Percentiles rank a stretch among this genome's conserved stretches.
phyloP scores from a whole-genome alignment of 495 filamentous ascomycete species.

The Penicillium paxilli region DNA sequence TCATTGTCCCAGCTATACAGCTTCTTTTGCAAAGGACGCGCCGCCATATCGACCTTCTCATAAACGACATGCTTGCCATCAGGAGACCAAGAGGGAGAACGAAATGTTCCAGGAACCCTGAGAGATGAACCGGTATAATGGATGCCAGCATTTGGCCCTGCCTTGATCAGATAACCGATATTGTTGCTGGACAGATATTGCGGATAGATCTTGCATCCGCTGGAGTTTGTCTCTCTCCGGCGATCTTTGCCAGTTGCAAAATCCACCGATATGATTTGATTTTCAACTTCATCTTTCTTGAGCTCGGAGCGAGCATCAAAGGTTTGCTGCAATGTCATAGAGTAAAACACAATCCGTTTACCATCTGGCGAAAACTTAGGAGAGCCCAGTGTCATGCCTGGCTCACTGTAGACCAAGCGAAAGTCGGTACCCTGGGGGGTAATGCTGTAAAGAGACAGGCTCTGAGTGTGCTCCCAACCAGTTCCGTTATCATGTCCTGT shows the following conservation, averaged over 20 bases:
- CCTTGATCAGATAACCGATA: constrained; percentile 13
- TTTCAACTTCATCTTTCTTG: background rate
- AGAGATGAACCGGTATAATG: constrained; percentile 6
- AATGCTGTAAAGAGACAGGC: constrained; percentile 11
- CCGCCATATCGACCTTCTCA: background rate
- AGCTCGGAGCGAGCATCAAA: constrained; percentile 1
- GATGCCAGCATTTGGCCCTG: constrained; percentile 2
- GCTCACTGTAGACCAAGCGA: constrained; percentile 1
- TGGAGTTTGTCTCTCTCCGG: constrained; percentile 1
- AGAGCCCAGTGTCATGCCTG: constrained; percentile 8
- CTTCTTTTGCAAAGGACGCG: constrained; percentile 2
- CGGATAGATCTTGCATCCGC: constrained; percentile 2
- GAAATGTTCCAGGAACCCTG: constrained; percentile 1
- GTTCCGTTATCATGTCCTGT: constrained; percentile 11
- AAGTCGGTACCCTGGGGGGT: constrained; percentile 5
- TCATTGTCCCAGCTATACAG: constrained; percentile 13
- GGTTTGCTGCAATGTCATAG: constrained; percentile 10
- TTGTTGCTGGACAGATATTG: constrained; percentile 4
- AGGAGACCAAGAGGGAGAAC: constrained; percentile 11
- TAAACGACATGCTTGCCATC: constrained; percentile 13
- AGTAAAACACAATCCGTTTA: constrained; percentile 17
- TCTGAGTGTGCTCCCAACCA: constrained; percentile 20
- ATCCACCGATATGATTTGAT: constrained; percentile 9
- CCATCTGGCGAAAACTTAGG: constrained; percentile 18
- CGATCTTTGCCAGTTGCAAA: constrained; percentile 10